Conservation (phyloP, 345 rosid genomes). For the sweet orange (Citrus sinensis) region DVS_A1.0 CM039161.1:10777001-10777500, state of each 20-base stretch:
- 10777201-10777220: background rate
- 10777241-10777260: background rate
- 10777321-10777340: background rate
- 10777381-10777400: conserved; percentile 48
- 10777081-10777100: conserved; percentile 59
- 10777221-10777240: background rate
- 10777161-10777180: background rate
- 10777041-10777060: conserved; percentile 65
- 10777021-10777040: conserved; percentile 81
- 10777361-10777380: conserved; percentile 60
- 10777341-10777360: conserved; percentile 12
- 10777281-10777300: background rate
- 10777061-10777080: conserved; percentile 79
- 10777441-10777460: background rate
- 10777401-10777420: conserved; percentile 41
- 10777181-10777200: background rate
- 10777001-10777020: conserved; percentile 92
- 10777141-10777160: background rate
- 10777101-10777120: conserved; percentile 4
- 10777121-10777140: background rate
- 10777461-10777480: background rate
- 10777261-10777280: background rate
- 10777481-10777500: background rate
- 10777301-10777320: background rate
- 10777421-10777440: conserved; percentile 37